Conservation (phyloP, 371 early-diverging fungal genomes). For the Rhizopus delemar region DNA sequence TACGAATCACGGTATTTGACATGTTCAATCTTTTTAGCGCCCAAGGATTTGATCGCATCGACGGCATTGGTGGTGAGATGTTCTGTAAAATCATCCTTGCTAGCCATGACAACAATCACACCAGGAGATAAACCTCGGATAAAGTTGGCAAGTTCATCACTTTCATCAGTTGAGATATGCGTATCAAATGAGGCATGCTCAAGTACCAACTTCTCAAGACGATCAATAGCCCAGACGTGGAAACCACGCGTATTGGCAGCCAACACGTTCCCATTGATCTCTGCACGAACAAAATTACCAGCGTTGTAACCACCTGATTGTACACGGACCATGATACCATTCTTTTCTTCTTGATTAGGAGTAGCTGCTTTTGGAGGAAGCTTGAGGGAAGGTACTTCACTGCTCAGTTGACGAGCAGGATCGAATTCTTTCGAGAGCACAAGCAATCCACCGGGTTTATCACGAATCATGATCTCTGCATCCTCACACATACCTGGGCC, state of each 20-base stretch:
- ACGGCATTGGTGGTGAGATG: conserved; percentile 62
- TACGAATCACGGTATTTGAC: conserved; percentile 78
- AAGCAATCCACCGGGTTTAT: conserved; percentile 48
- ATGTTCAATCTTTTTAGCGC: conserved; percentile 57
- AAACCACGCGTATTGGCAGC: conserved; percentile 73
- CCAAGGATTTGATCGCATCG: conserved; percentile 61
- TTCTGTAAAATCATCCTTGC: conserved; percentile 75
- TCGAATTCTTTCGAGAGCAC: conserved; percentile 33
- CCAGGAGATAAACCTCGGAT: conserved; percentile 66
- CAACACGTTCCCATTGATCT: conserved; percentile 63
- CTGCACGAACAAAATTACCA: conserved; percentile 75
- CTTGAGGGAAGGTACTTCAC: conserved; percentile 24
- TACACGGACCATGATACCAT: conserved; percentile 42
- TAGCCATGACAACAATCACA: conserved; percentile 66
- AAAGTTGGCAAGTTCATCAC: conserved; percentile 68
- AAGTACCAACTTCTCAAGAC: conserved; percentile 63
- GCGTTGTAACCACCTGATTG: conserved; percentile 77
- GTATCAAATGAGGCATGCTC: conserved; percentile 79
- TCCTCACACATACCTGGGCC: conserved; percentile 61
- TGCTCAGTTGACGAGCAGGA: conserved; percentile 17
- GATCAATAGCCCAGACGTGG: conserved; percentile 74
- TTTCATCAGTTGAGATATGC: conserved; percentile 69
- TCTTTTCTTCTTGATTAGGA: neutral
- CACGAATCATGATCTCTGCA: conserved; percentile 50
- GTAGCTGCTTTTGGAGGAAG: conserved; percentile 13